Conservation (phyloP, 805 yeast species). For the Myxozyma melibiosi region DNA sequence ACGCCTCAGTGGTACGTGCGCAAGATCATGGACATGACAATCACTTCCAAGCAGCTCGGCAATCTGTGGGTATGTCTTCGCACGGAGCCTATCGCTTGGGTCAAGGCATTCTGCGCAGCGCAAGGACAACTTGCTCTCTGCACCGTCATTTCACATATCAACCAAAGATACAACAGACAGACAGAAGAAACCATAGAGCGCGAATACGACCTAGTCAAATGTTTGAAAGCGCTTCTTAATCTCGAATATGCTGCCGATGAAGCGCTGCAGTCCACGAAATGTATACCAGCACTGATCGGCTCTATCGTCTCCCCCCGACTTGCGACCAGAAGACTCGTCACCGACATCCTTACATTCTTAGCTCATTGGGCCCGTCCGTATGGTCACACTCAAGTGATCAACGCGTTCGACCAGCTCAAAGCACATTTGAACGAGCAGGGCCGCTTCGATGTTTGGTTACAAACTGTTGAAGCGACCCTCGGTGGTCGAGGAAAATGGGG, state of each 20-base stretch:
- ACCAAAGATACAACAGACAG: constrained; percentile 40
- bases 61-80: constrained; percentile 89
- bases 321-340: constrained; percentile 74
- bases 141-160: constrained; percentile 61
- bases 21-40: constrained; percentile 66
- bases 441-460: constrained; percentile 72
- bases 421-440: constrained; percentile 46
- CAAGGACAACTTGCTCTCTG: constrained; percentile 84
- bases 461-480: constrained; percentile 63
- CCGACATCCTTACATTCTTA: constrained; percentile 69
- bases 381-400: constrained; percentile 60
- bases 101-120: constrained; percentile 66
- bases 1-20: constrained; percentile 79
- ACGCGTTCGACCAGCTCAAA: constrained; percentile 53
- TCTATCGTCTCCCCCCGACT: constrained; percentile 75
- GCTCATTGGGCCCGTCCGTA: constrained; percentile 49
- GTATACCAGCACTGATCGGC: constrained; percentile 65
- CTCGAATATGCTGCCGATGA: constrained; percentile 60
- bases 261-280: constrained; percentile 48
- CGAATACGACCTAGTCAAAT: constrained; percentile 75
- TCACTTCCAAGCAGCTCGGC: constrained; percentile 70
- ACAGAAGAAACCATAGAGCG: constrained; percentile 57
- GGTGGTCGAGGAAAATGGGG: constrained; percentile 90
- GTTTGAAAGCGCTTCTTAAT: constrained; percentile 73
- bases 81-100: constrained; percentile 88